Percentiles rank a stretch among this genome's conserved stretches.
Evolutionary conservation across 106 monocot genomes (phyloP).

Genomic region (Acorus calamus): DNA sequence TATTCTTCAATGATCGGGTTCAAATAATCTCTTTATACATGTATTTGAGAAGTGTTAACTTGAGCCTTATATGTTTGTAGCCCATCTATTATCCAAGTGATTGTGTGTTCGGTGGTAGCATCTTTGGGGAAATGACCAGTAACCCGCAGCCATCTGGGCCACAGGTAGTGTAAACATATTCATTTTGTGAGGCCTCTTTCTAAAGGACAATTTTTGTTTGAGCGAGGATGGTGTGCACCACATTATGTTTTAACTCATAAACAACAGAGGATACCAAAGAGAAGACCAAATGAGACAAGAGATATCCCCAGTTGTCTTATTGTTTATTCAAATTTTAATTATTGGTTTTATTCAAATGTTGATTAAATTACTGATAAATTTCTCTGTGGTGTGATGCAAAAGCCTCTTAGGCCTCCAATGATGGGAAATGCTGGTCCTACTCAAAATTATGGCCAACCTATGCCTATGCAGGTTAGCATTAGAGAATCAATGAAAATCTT

Average conservation of each 20-base stretch:
- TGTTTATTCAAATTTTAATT: not conserved
- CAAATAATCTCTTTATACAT: no score
- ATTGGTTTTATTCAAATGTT: not conserved
- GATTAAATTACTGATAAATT: not conserved
- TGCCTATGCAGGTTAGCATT: constrained; percentile 47
- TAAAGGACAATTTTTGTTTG: no score
- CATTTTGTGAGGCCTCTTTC: not conserved
- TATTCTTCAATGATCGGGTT: no score
- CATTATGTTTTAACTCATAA: constrained; percentile 3
- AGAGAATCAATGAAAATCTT: not conserved
- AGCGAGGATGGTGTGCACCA: not conserved
- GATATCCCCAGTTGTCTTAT: not conserved
- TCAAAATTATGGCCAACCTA: constrained; percentile 49
- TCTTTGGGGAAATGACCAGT: constrained; percentile 31
- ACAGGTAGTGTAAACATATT: constrained; percentile 30
- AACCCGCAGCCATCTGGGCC: constrained; percentile 59
- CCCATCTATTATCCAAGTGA: no score
- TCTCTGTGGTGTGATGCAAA: not conserved
- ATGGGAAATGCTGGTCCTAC: constrained; percentile 35
- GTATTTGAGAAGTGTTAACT: no score
- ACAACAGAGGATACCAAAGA: no score
- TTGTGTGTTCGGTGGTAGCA: no score
- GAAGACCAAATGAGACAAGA: no score
- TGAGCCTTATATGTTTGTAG: no score
- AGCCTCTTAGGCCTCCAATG: constrained; percentile 36